Evolutionary conservation across 169 alveolate genomes (phyloP), one percentile per base, ranked within the genome.

Genomic region (Cryptosporidium felis): DNA sequence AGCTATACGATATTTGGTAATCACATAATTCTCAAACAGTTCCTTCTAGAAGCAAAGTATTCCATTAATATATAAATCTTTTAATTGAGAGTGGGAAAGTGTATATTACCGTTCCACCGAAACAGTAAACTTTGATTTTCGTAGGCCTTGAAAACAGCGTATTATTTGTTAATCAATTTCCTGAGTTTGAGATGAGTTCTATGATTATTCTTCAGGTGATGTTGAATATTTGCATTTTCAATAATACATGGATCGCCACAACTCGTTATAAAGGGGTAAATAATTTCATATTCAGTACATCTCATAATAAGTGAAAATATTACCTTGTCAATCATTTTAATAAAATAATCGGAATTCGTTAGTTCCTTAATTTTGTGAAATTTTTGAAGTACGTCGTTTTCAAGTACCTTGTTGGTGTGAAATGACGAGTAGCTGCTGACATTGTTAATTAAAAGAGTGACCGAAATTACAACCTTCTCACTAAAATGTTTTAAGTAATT

Each of bases 391-490:
- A 56, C 18, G 16, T 74, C 56, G n/a, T 21, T 21, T 30, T 74
- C 85, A 41, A 74, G 26, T 9, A 61, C 80, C 56, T 53, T 74
- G 14, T 74, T 74, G 34, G 85, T 56, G 36, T 74, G 85, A n/a
- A 53, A 74, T 14, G 85, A 36, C 38, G 85, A 74, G 53, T 74
- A 34, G 18, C 23, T 74, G 16, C 85, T 23, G 23, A 36, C 67
- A 49, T 74, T 53, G 26, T 36, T 38, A 14, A 74, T 36, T 5
- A 74, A 32, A 9, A 74, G 61, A 53, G 34, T 36, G 4, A 74
- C 53, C 1, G 85, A 14, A 38, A 32, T 74, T 23, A 56, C 26
- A 6, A 74, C 42, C 10, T 30, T 21, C 16, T 74, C 85, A n/a
- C 2, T 26, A 18, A 67, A 40, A 51, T 36, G 56, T 16, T 49